Evolutionary conservation across 2,329 filamentous ascomycete genomes (phyloP).

Genomic region (Calycina marina): DNA sequence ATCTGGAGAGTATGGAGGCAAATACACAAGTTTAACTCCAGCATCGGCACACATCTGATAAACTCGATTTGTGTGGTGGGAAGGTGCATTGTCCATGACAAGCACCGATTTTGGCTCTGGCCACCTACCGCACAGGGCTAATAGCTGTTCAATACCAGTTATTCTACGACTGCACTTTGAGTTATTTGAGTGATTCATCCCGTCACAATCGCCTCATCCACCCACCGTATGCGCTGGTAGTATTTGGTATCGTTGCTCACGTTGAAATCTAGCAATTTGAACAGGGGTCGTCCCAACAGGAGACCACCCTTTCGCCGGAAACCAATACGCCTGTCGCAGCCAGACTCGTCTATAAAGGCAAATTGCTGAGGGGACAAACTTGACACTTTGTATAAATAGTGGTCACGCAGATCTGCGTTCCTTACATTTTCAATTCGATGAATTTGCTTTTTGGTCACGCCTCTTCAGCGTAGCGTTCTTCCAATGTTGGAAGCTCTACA

Average conservation of each 20-base stretch:
- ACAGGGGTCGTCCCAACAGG: constrained; percentile 17
- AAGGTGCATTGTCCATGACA: constrained; percentile 24
- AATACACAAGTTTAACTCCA: constrained; percentile 8
- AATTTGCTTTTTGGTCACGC: constrained; percentile 2
- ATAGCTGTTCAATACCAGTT: constrained; percentile 22
- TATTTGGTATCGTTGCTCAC: constrained; percentile 13
- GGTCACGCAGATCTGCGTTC: constrained; percentile 3
- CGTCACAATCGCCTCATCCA: constrained; percentile 15
- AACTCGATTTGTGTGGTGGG: constrained; percentile 18
- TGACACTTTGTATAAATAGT: constrained; percentile 1
- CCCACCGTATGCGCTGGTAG: constrained; percentile 12
- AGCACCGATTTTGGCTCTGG: constrained; percentile 23
- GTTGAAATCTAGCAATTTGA: constrained; percentile 14
- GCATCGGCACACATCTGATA: constrained; percentile 15
- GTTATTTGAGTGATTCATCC: constrained; percentile 17
- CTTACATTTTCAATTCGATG: constrained; percentile 1
- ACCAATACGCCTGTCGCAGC: not conserved
- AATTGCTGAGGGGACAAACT: not conserved
- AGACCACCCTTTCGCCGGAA: constrained; percentile 20
- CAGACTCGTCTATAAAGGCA: not conserved
- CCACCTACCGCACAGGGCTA: constrained; percentile 20
- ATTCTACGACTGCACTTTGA: constrained; percentile 16
- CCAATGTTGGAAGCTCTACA: not conserved
- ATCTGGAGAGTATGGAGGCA: constrained; percentile 9
- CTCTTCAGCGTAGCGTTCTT: not conserved